Conservation (phyloP, 2,329 filamentous ascomycete species). For the Penicillium nordicum region DNA sequence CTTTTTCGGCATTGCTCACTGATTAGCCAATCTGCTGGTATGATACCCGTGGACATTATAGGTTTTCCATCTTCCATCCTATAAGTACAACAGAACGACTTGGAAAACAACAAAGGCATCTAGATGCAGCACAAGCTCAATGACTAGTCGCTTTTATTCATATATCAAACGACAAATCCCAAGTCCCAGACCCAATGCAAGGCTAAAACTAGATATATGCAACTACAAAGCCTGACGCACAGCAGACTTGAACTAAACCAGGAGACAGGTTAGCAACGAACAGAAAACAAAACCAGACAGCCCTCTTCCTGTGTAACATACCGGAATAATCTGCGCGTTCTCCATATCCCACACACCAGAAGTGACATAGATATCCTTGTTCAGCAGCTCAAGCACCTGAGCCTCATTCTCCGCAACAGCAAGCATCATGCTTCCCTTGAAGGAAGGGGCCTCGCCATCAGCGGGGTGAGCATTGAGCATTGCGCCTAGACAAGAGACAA, state of each 20-base stretch:
- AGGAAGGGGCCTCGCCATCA: constrained; percentile 60
- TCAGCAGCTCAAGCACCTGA: constrained; percentile 64
- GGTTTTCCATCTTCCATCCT: neutral
- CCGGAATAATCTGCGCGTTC: constrained; percentile 51
- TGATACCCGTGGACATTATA: neutral
- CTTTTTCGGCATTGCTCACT: neutral
- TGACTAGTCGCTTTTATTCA: neutral
- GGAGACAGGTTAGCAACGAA: constrained; percentile 5
- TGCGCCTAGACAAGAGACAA: constrained; percentile 51
- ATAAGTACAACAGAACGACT: neutral
- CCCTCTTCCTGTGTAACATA: constrained; percentile 17
- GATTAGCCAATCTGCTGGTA: no score
- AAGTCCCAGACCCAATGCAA: neutral
- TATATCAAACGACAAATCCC: neutral
- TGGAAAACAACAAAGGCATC: neutral
- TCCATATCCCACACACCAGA: constrained; percentile 77
- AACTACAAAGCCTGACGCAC: constrained; percentile 22
- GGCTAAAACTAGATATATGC: neutral
- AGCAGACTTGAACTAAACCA: constrained; percentile 32
- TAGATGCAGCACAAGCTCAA: neutral
- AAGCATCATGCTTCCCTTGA: constrained; percentile 71
- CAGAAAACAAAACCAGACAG: neutral
- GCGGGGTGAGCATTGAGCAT: constrained; percentile 64
- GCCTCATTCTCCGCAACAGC: constrained; percentile 64
- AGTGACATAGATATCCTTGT: constrained; percentile 68